Evolutionary conservation across 1,284 basidiomycete species (phyloP), one percentile per base, ranked within the genome.

Genomic region (Papiliotrema laurentii): DNA sequence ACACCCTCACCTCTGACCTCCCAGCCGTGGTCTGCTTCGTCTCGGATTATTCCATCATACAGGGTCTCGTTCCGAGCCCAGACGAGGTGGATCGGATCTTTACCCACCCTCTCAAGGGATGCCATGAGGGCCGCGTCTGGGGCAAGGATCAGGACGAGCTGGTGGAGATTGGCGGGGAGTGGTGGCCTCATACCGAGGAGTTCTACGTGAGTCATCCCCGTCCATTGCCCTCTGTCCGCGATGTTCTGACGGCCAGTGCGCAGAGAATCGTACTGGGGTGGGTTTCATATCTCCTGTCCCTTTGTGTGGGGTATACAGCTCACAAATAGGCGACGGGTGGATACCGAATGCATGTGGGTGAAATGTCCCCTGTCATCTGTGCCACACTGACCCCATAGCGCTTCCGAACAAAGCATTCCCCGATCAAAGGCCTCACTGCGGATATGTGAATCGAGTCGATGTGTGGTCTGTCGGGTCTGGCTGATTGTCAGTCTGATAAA

Each of bases 1-100:
- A 31, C 30, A 9, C 30, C 28, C 16, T 13, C 43, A 28, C 13
- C 2, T 13, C 41, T 35, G 43, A 45, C 5, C 21, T 83, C 85
- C n/a, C 85, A 71, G 69, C 89, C 0, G 81, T 90, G 5, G 79
- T 91, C 16, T 83, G 85, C 1, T 69, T 89, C 44, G 75, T 90
- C 25, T 81, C 81, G 2, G 77, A 84, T 43, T 52, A 70, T 0
- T 63, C 74, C 1, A 26, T 89, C 1, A 71, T 90, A 2, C 64
- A 73, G 2, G 60, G 65, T 7, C 75, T 91, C 1, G 72, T 64
- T 13, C 80, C 85, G 1, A 79, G 77, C 11, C 78, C 79, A 24
- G 78, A 77, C 41, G 89, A 92, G 66, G 89, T 92, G 1, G 82
- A 84, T 7, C 75, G 74, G 1, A 88, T 91, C 54, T 92, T 91